Evolutionary conservation across 2,329 filamentous ascomycete genomes (phyloP).

Genomic region (Simplicillium aogashimaense): DNA sequence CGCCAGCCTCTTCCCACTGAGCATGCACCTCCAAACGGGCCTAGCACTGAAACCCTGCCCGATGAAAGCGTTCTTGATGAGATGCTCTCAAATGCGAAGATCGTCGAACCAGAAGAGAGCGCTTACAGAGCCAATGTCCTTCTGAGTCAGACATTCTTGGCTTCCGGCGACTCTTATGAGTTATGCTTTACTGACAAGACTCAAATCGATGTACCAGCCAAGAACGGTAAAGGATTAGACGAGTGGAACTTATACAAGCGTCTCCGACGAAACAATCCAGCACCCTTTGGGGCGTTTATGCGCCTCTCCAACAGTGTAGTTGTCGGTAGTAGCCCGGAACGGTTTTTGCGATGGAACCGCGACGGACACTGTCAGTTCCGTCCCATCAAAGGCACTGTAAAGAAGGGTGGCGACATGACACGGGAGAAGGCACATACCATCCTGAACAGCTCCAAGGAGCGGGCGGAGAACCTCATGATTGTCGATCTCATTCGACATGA

Average conservation of each 20-base stretch:
- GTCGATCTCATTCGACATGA: constrained; percentile 67
- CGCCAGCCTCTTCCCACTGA: no score
- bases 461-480: constrained; percentile 70
- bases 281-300: constrained; percentile 49
- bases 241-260: constrained; percentile 9
- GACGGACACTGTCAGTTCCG: constrained; percentile 48
- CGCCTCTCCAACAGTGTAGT: constrained; percentile 43
- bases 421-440: constrained; percentile 7
- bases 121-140: constrained; percentile 9
- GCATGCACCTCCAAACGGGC: no score
- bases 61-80: no score
- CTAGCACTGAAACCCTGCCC: no score
- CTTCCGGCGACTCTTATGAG: constrained; percentile 9
- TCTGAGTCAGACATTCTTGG: constrained; percentile 6
- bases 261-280: constrained; percentile 7
- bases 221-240: no score
- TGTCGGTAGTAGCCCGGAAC: constrained; percentile 46
- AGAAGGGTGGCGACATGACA: constrained; percentile 28
- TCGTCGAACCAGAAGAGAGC: neutral
- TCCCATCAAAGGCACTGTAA: constrained; percentile 67
- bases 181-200: constrained; percentile 10
- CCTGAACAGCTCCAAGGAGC: constrained; percentile 51
- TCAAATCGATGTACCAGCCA: no score
- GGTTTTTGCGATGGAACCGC: constrained; percentile 44
- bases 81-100: neutral